phyloP scores from a whole-genome alignment of 805 yeast genomes.

The Cyberlindnera mycetangii region DNA sequence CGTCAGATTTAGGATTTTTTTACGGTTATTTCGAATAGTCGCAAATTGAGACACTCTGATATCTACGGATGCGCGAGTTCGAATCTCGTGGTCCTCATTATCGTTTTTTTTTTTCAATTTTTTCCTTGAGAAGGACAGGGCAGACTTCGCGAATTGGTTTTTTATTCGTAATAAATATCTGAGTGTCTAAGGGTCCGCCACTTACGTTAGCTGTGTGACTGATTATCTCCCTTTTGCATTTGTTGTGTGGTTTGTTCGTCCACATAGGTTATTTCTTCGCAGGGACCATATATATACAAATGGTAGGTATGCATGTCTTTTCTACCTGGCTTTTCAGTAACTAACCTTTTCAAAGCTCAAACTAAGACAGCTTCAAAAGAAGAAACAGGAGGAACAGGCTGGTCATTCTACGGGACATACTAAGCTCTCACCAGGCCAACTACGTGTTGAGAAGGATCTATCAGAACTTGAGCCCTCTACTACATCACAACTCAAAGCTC shows the following conservation, averaged over 20 bases:
- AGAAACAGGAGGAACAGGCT: slow-evolving; percentile 46
- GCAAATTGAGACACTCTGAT: slow-evolving; percentile 30
- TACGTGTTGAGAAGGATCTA: slow-evolving; percentile 73
- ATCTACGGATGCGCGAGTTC: slow-evolving; percentile 45
- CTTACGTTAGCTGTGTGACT: background rate
- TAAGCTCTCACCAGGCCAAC: slow-evolving; percentile 58
- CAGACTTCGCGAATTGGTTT: background rate
- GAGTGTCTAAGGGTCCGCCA: background rate
- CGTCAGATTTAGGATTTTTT: slow-evolving; percentile 38
- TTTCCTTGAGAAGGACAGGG: no score
- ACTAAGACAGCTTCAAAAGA: slow-evolving; percentile 56
- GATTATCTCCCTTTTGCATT: background rate
- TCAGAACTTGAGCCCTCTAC: slow-evolving; percentile 64
- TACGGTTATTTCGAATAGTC: background rate
- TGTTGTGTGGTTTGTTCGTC: no score
- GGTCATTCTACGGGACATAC: slow-evolving; percentile 3
- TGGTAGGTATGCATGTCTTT: no score
- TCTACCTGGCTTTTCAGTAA: no score
- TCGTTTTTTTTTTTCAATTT: slow-evolving; percentile 13
- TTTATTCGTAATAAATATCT: background rate
- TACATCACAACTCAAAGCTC: slow-evolving; percentile 49
- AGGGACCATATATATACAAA: background rate
- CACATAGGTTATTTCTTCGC: no score
- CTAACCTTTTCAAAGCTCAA: slow-evolving; percentile 39
- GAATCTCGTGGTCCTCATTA: slow-evolving; percentile 40